phyloP scores from a whole-genome alignment of 1,139 yeast genomes.

The Lipomyces yarrowii region DNA sequence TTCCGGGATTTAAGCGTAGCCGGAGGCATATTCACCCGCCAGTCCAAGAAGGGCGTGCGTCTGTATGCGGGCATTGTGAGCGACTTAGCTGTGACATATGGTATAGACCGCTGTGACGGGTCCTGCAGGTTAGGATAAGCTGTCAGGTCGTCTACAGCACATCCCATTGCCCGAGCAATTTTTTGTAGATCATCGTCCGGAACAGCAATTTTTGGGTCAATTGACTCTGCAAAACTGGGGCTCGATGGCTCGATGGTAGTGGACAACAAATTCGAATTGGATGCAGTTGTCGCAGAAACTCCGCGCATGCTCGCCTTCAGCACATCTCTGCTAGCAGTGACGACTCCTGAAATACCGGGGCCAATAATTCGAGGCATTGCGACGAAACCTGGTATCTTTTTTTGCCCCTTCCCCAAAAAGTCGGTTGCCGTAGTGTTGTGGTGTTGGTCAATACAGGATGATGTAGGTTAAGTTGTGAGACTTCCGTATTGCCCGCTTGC shows the following conservation, averaged over 20 bases:
- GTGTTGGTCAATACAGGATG: neutral
- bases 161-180: slow-evolving; percentile 25
- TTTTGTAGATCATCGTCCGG: neutral
- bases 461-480: neutral
- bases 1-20: slow-evolving; percentile 12
- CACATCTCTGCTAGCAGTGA: neutral
- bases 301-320: neutral
- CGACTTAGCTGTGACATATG: slow-evolving; percentile 14
- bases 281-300: neutral
- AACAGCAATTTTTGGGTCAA: neutral
- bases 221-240: neutral
- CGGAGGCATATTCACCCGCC: slow-evolving; percentile 10
- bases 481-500: neutral
- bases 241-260: neutral
- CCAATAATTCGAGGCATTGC: neutral
- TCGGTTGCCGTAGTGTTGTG: neutral
- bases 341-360: neutral
- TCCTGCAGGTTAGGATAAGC: slow-evolving; percentile 14
- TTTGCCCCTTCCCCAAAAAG: neutral
- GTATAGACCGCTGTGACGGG: slow-evolving; percentile 2
- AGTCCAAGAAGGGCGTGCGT: slow-evolving; percentile 22
- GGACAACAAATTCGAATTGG: neutral
- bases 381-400: neutral
- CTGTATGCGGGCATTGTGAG: slow-evolving; percentile 14
- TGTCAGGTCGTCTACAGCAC: slow-evolving; percentile 17